Conservation (phyloP, 2,329 filamentous ascomycete species). For the Neonectria magnoliae region DNA sequence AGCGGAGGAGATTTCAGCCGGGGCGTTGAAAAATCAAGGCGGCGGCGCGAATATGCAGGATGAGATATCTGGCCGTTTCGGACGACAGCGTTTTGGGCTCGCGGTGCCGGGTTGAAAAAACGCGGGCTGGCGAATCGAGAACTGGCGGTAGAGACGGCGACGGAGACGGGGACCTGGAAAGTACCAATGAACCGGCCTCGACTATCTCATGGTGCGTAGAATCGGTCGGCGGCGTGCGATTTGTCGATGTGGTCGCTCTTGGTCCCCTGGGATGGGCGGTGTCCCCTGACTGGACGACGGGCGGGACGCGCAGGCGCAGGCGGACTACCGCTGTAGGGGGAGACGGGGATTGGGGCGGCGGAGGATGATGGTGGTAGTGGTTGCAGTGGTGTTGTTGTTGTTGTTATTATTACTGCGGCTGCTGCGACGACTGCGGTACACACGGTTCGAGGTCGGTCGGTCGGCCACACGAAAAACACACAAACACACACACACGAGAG, state of each 20-base stretch:
- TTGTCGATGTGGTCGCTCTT: constrained; percentile 46
- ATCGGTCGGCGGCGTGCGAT: constrained; percentile 44
- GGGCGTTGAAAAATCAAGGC: constrained; percentile 37
- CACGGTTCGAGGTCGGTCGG: constrained; percentile 29
- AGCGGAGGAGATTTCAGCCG: constrained; percentile 26
- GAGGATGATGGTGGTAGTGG: constrained; percentile 32
- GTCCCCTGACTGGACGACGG: constrained; percentile 37
- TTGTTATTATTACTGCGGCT: constrained; percentile 36
- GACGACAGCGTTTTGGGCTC: constrained; percentile 33
- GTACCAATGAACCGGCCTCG: constrained; percentile 51
- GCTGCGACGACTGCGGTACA: constrained; percentile 41
- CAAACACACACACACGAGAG: constrained; percentile 24
- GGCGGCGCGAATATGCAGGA: constrained; percentile 43
- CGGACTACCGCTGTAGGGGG: constrained; percentile 38
- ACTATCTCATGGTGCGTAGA: constrained; percentile 56
- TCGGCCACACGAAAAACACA: constrained; percentile 24
- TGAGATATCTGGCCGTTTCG: constrained; percentile 44
- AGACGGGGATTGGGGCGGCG: constrained; percentile 36
- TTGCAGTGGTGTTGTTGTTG: constrained; percentile 32
- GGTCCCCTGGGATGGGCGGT: constrained; percentile 33
- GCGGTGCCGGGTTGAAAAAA: constrained; percentile 35
- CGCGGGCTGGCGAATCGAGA: constrained; percentile 36
- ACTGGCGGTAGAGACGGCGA: constrained; percentile 21
- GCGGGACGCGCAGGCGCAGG: constrained; percentile 35
- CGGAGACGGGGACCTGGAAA: constrained; percentile 29